phyloP scores from a whole-genome alignment of 495 filamentous ascomycete species.

The Aspergillus baeticus region DNA sequence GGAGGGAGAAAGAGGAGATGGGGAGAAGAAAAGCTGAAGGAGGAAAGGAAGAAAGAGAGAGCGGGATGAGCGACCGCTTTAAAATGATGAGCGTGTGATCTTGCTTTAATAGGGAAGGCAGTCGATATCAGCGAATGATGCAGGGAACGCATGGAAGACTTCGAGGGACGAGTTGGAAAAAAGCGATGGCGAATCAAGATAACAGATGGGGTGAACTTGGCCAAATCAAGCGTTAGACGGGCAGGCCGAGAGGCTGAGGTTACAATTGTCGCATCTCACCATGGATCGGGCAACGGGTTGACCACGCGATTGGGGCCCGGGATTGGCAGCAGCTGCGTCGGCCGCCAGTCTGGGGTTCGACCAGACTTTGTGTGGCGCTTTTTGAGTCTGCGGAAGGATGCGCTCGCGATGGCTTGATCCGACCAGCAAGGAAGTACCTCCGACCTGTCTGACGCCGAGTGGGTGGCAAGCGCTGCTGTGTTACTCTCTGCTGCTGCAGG shows the following conservation, averaged over 20 bases:
- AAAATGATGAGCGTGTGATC: constrained; percentile 5
- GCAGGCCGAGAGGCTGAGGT: constrained; percentile 14
- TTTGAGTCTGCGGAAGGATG: no score
- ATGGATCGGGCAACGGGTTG: constrained; percentile 5
- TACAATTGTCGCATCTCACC: constrained; percentile 8
- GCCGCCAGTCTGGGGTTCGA: background rate
- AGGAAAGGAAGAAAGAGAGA: background rate
- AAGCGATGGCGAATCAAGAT: constrained; percentile 3
- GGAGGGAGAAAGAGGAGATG: background rate
- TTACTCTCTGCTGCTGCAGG: no score
- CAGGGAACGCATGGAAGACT: background rate
- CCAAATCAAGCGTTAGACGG: constrained; percentile 3
- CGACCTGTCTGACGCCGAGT: no score
- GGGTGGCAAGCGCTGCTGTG: no score
- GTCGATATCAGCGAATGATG: background rate
- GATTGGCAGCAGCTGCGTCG: background rate
- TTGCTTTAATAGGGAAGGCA: constrained; percentile 6
- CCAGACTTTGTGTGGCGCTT: no score
- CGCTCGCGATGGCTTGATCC: no score
- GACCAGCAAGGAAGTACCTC: no score
- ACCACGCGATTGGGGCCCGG: background rate
- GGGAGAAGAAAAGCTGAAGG: background rate
- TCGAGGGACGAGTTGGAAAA: background rate
- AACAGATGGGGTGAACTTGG: background rate
- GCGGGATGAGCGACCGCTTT: background rate